Base-by-base conservation (phyloP, 2,329 filamentous ascomycete genomes). In the Fusarium tuaranense region DNA sequence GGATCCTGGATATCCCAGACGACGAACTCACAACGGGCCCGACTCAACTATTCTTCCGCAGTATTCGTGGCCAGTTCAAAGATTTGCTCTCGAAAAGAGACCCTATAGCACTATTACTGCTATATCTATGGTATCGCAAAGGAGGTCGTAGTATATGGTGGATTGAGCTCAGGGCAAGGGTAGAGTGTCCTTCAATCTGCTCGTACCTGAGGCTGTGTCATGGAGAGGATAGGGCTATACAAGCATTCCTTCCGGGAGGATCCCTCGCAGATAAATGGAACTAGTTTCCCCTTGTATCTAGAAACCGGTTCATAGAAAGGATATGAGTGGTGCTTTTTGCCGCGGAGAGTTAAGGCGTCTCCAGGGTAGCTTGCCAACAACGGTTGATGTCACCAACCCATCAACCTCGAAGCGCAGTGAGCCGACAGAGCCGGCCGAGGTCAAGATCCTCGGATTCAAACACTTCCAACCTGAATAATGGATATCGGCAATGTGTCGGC, bases 121-220 rank as follows among this genome's bases (percentile, higher is more conserved):
- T 87, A 0, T 85, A 84, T 71, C 66, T 86, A 5, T 87, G 84
- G 85, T 87, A 86, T 55, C 75, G 78, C 22, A 86, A 85, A 74
- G 79, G 80, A 65, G 60, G 84, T 39, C 79, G 79, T 18, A 79
- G 79, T 75, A 81, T 86, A 70, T 87, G 85, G 85, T 87, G 84
- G 83, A 81, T 87, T 68, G 81, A 81, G 22, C 78, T 86, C 1
- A 79, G 85, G 38, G 83, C 84, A 1, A 80, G 80, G 62, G 80
- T 86, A 39, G 85, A 87, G 73, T 82, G 82, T 51, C 83, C 82
- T 39, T 78, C 84, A n/a, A 87, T 87, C 48, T 79, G 78, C 66
- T 69, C 68, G 14, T 86, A 86, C 51, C 68, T 87, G 5, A 74
- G 39, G 4, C 64, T 75, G 4, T 75, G 83, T 77, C 81, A 86